Evolutionary conservation across 1,284 basidiomycete genomes (phyloP), one percentile per base, ranked within the genome.

Genomic region (Cryptococcus jaspeensis): DNA sequence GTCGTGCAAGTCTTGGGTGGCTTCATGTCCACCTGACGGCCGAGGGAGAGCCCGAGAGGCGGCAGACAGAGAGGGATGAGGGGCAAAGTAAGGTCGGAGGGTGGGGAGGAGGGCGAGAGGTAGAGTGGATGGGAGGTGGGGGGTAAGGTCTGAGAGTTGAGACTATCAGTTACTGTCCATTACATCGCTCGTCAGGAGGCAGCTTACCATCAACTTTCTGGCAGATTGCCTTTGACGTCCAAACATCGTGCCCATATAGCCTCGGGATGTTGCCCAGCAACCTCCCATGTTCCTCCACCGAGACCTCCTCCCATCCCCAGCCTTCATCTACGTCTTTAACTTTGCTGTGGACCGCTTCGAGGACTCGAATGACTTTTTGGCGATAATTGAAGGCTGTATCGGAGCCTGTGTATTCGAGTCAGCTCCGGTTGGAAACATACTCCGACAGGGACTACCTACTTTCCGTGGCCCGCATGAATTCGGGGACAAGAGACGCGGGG

Each of bases 1-100:
- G 36, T 74, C 69, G 46, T 70, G 67, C 55, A 71, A 54, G 53
- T 76, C 73, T 28, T 60, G 55, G 18, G 58, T 51, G n/a, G 67
- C 62, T 1, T 62, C 63, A 35, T 39, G 18, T 16, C 72, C 72
- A 1, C 71, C 66, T 4, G 63, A 59, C 5, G 71, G 64, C 0
- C 63, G 62, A 0, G 56, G 28, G 3, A 69, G 61, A 9, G 71
- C 68, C 15, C 71, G 57, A 9, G 61, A 62, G 28, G 62, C 63
- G 2, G 53, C 32, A 1, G 66, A 64, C 18, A 73, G 60, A 40
- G 64, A 61, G 16, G 73, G 70, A 41, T 69, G 69, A 4, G 71
- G 63, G 28, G 65, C 60, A 13, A 71, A 53, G 35, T 61, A 55
- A 51, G 70, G 53, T n/a, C 65, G 62, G 20, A 74, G 60, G 45